These are phyloP conservation scores for Thermothielavioides terrestris DNA, from an alignment of 495 filamentous ascomycete genomes.

Conservation along the genomic window DNA sequence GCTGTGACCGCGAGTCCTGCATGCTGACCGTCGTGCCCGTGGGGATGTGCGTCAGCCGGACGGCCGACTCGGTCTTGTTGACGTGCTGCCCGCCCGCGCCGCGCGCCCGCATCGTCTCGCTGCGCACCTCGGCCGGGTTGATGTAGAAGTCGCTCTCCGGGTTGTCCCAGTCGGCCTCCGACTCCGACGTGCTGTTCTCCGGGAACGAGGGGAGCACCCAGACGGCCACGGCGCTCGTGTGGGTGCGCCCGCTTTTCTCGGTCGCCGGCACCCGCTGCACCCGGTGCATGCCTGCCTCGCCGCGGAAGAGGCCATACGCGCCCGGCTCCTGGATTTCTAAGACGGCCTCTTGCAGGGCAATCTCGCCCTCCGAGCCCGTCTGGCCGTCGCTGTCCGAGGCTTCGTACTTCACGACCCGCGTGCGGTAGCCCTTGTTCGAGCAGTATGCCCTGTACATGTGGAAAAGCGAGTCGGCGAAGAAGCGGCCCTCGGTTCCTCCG, in stretches of 20 bases:
- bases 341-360: conserved; percentile 70
- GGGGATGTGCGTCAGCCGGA: conserved; percentile 86
- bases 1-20: conserved; percentile 88
- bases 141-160: conserved; percentile 87
- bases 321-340: conserved; percentile 72
- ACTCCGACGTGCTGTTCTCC: conserved; percentile 39
- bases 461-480: conserved; percentile 80
- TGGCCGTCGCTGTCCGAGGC: conserved; percentile 48
- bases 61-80: conserved; percentile 94
- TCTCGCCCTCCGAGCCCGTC: conserved; percentile 47
- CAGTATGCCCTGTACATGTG: conserved; percentile 86
- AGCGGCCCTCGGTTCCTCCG: conserved; percentile 82
- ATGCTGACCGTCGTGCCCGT: conserved; percentile 79
- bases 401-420: conserved; percentile 45
- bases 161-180: conserved; percentile 58
- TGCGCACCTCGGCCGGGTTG: conserved; percentile 72
- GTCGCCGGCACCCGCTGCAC: conserved; percentile 90
- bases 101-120: conserved; percentile 83
- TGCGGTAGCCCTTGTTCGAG: conserved; percentile 42
- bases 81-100: conserved; percentile 96
- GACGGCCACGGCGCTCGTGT: conserved; percentile 86
- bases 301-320: conserved; percentile 69
- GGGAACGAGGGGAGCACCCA: conserved; percentile 84
- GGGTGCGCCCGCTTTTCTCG: conserved; percentile 79
- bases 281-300: conserved; percentile 87